Conservation (phyloP, 1,284 basidiomycete genomes). For the Golubevia sp. region DNA sequence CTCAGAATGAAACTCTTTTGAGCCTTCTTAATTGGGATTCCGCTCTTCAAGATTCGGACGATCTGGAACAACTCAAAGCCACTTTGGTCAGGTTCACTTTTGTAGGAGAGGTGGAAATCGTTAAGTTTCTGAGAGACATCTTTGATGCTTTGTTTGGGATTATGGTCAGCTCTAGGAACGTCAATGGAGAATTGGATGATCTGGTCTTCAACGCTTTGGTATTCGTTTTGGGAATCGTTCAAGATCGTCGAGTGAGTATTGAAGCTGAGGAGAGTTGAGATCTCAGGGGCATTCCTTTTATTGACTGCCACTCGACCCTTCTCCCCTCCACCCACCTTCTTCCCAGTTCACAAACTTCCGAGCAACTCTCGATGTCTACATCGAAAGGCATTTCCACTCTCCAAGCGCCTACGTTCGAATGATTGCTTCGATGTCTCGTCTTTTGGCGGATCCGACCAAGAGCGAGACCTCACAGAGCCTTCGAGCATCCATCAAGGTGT, state of each 20-base stretch:
- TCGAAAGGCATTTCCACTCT: constrained; percentile 79
- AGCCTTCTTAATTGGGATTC: constrained; percentile 82
- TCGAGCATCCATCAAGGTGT: constrained; percentile 89
- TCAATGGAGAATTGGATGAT: constrained; percentile 78
- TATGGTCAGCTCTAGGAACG: constrained; percentile 75
- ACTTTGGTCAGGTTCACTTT: constrained; percentile 86
- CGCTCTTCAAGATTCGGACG: constrained; percentile 66
- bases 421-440: constrained; percentile 74
- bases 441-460: constrained; percentile 76
- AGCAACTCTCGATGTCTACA: constrained; percentile 89
- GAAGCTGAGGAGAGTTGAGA: not conserved
- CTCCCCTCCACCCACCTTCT: not conserved
- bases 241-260: constrained; percentile 69
- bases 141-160: constrained; percentile 93
- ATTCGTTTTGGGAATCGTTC: constrained; percentile 78
- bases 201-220: constrained; percentile 89
- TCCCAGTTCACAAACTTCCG: constrained; percentile 79
- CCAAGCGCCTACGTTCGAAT: constrained; percentile 45
- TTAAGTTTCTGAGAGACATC: constrained; percentile 87
- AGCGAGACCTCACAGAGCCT: constrained; percentile 77
- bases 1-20: constrained; percentile 85
- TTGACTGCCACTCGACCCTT: not conserved
- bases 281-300: no score
- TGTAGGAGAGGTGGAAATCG: constrained; percentile 74
- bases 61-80: constrained; percentile 70